Evolutionary conservation across 768 basidiomycete genomes (phyloP).

Genomic region (Harrya chromipes): DNA sequence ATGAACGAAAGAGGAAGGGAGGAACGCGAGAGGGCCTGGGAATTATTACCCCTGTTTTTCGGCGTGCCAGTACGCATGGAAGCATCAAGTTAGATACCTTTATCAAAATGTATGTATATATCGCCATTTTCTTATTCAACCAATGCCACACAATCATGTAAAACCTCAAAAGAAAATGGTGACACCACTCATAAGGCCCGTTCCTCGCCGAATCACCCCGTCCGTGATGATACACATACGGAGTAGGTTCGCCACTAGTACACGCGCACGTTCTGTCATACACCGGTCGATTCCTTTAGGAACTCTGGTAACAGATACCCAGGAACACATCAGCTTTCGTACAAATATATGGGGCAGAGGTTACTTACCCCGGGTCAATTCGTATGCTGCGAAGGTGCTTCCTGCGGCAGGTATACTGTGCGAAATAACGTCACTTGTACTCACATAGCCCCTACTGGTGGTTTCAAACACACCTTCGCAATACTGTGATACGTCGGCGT

Average conservation of each 20-base stretch:
- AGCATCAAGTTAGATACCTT: no score
- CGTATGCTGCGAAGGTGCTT: conserved; percentile 87
- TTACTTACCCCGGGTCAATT: conserved; percentile 67
- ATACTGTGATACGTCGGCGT: conserved; percentile 37
- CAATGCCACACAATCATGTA: no score
- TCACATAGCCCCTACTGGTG: neutral
- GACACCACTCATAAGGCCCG: no score
- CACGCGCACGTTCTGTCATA: neutral
- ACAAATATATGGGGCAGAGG: neutral
- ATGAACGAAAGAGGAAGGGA: neutral
- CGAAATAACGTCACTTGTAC: neutral
- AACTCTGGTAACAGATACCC: conserved; percentile 13
- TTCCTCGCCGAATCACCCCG: no score
- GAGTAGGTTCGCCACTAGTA: no score
- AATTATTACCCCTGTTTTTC: conserved; percentile 1
- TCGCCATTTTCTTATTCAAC: neutral
- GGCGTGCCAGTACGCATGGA: neutral
- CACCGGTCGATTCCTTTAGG: conserved; percentile 25
- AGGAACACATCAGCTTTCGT: neutral
- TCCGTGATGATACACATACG: no score
- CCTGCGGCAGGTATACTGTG: conserved; percentile 86
- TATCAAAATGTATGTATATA: no score
- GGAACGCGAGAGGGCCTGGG: conserved; percentile 6
- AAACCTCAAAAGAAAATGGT: no score
- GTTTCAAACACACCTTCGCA: conserved; percentile 49